phyloP scores from a whole-genome alignment of 177 flowering plant genomes.

The Telopea speciosissima region DNA sequence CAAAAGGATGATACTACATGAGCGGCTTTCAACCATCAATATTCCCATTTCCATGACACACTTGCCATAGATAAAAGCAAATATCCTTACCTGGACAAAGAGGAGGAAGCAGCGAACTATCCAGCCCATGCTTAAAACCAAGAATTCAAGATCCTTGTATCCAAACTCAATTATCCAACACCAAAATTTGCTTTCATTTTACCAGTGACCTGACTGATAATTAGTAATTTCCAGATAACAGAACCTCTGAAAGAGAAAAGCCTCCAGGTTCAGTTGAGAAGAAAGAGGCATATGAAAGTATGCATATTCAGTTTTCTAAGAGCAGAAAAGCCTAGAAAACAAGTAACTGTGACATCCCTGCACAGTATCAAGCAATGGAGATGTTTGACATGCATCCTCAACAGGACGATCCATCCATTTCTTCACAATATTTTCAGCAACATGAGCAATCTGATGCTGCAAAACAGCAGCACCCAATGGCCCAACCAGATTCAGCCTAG shows the following conservation, averaged over 20 bases:
- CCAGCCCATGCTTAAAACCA: neutral
- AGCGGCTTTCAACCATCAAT: too few relatives aligned
- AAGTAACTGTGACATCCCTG: conserved; percentile 90
- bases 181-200: neutral
- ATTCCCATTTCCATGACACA: too few relatives aligned
- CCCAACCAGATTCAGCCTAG: conserved; percentile 86
- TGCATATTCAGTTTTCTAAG: conserved; percentile 27
- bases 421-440: conserved; percentile 55
- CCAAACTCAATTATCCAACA: neutral
- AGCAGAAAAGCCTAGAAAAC: conserved; percentile 83
- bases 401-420: conserved; percentile 67
- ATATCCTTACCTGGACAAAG: neutral
- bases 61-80: too few relatives aligned
- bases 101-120: neutral
- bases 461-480: conserved; percentile 81
- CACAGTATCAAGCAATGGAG: conserved; percentile 74
- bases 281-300: neutral
- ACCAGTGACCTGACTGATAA: neutral
- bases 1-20: too few relatives aligned
- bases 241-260: neutral
- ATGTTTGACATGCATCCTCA: conserved; percentile 82
- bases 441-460: conserved; percentile 72
- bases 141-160: neutral
- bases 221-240: neutral
- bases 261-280: neutral